These are phyloP conservation scores for Thelonectria discophora DNA, from an alignment of 2,329 filamentous ascomycete genomes.

Conservation along the genomic window DNA sequence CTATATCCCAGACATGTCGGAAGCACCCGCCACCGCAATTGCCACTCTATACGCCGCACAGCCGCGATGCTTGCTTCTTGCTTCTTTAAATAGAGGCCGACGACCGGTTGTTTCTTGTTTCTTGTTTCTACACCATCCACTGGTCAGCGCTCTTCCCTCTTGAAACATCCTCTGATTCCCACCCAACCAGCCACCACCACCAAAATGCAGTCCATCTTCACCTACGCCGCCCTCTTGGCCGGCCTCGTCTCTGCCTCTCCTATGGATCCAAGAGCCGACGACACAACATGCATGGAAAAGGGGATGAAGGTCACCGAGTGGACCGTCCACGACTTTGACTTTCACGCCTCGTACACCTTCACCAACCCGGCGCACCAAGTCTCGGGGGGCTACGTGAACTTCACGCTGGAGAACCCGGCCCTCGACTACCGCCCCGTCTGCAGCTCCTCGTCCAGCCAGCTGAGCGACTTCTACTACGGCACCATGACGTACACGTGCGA, in stretches of 20 bases:
- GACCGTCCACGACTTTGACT: constrained; percentile 14
- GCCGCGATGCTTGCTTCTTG: neutral
- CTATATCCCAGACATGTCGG: neutral
- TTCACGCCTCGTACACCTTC: constrained; percentile 13
- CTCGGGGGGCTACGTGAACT: constrained; percentile 16
- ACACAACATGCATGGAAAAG: neutral
- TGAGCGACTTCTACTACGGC: constrained; percentile 15
- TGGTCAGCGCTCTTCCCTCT: neutral
- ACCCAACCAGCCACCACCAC: neutral
- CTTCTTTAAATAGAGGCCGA: neutral
- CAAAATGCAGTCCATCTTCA: neutral
- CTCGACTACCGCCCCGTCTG: constrained; percentile 11
- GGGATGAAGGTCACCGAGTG: constrained; percentile 1
- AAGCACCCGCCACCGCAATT: neutral
- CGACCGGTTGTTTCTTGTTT: neutral
- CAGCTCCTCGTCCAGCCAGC: constrained; percentile 10
- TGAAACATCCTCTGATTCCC: neutral
- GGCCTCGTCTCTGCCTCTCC: neutral
- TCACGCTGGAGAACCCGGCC: constrained; percentile 6
- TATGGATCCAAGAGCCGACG: neutral
- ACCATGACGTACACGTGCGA: constrained; percentile 4
- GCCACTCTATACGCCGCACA: neutral
- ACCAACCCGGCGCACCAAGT: constrained; percentile 12
- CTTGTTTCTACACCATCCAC: neutral
- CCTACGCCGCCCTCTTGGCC: neutral